Conservation (phyloP, 129 eudicot species). For the Artemisia tridentata region DNA sequence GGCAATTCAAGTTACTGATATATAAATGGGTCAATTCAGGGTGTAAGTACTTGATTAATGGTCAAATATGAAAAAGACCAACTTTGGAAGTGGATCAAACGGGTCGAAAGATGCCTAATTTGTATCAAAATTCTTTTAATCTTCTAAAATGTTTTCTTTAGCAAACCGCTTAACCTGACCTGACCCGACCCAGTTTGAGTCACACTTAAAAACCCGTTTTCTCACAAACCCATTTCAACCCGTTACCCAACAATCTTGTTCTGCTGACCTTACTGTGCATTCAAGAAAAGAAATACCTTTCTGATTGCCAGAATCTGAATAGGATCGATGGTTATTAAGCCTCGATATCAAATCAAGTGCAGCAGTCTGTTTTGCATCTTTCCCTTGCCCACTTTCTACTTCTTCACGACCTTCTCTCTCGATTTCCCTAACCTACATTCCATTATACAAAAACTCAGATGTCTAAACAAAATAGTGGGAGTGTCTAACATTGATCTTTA, state of each 20-base stretch:
- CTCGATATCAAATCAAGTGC: constrained; percentile 76
- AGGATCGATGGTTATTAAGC: constrained; percentile 56
- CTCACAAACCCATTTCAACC: not conserved
- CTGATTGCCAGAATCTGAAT: constrained; percentile 62
- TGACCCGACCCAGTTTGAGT: not conserved
- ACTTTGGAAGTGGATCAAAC: not conserved
- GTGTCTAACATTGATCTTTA: too few relatives aligned
- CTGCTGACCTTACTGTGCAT: not conserved
- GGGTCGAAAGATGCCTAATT: not conserved
- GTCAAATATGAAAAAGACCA: not conserved
- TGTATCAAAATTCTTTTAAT: too few relatives aligned
- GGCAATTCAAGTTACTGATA: not conserved
- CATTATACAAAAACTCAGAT: constrained; percentile 21
- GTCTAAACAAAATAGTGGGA: too few relatives aligned
- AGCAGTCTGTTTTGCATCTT: constrained; percentile 72
- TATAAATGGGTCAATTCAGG: not conserved
- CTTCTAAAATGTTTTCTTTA: too few relatives aligned
- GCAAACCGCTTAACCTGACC: not conserved
- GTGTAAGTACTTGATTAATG: too few relatives aligned
- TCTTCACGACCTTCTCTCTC: constrained; percentile 54
- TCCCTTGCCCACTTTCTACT: constrained; percentile 53
- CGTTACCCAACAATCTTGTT: not conserved
- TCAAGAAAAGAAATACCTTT: constrained; percentile 50
- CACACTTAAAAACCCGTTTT: not conserved
- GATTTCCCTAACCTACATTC: constrained; percentile 74